phyloP scores from a whole-genome alignment of 352 stramenopile species.

The Phytopythium mirpurense region DNA sequence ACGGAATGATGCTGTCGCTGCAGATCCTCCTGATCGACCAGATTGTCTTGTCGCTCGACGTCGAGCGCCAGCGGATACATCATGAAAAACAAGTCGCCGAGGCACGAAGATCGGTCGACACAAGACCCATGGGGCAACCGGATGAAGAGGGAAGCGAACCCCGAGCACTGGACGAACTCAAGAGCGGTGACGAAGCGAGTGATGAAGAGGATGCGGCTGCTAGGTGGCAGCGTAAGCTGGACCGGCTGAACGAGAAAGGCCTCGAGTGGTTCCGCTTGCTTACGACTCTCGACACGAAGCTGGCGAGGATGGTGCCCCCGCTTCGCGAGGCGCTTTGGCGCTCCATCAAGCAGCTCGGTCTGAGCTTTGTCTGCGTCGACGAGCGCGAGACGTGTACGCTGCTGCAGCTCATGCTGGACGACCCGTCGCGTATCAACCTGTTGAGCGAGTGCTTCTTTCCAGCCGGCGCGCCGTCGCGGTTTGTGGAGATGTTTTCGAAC shows the following conservation, averaged over 20 bases:
- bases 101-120: neutral
- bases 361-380: conserved; percentile 77
- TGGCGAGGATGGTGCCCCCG: conserved; percentile 74
- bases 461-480: conserved; percentile 56
- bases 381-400: conserved; percentile 77
- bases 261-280: conserved; percentile 81
- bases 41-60: conserved; percentile 52
- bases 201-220: neutral
- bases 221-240: conserved; percentile 25
- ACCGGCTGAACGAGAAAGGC: conserved; percentile 64
- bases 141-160: conserved; percentile 14
- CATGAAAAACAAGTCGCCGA: conserved; percentile 20
- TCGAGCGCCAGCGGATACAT: conserved; percentile 46
- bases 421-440: conserved; percentile 71
- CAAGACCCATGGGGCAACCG: neutral
- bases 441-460: conserved; percentile 83
- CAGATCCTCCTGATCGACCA: conserved; percentile 84
- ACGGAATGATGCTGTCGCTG: conserved; percentile 65
- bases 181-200: neutral
- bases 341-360: conserved; percentile 76
- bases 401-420: conserved; percentile 81
- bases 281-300: conserved; percentile 74
- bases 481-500: conserved; percentile 87
- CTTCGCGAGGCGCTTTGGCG: conserved; percentile 80
- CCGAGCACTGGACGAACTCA: neutral